Evolutionary conservation across 257 asterid species (phyloP).

Genomic region (Primulina eburnea): DNA sequence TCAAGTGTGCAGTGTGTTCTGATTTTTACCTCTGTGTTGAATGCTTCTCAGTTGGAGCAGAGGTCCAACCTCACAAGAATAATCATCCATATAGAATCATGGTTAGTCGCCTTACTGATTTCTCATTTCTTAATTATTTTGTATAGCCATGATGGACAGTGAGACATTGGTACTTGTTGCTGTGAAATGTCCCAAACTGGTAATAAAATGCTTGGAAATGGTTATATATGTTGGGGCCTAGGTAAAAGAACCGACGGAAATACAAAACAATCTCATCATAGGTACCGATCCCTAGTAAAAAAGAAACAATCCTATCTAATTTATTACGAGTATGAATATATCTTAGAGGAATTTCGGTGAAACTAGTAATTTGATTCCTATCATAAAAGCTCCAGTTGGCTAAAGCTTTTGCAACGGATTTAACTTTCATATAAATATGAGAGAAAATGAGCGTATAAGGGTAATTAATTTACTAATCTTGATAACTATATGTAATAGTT

Average conservation of each 20-base stretch:
- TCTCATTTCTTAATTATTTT: neutral
- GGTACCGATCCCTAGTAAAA: too few relatives aligned
- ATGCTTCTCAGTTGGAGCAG: constrained; percentile 58
- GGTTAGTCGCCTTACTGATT: constrained; percentile 30
- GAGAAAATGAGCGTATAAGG: neutral
- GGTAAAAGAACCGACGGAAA: too few relatives aligned
- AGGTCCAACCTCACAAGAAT: constrained; percentile 54
- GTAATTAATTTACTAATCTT: neutral
- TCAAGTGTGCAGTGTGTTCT: constrained; percentile 50
- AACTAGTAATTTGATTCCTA: neutral
- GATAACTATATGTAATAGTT: neutral
- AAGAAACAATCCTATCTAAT: too few relatives aligned
- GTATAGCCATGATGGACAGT: neutral
- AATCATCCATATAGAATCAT: constrained; percentile 51
- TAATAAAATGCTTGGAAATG: too few relatives aligned
- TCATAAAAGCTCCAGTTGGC: neutral
- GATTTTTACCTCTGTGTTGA: constrained; percentile 56
- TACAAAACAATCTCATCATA: too few relatives aligned
- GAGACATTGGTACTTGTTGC: neutral
- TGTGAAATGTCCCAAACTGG: neutral
- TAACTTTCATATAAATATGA: neutral
- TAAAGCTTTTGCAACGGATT: neutral
- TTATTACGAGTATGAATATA: neutral
- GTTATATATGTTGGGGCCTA: too few relatives aligned
- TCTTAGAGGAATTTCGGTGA: neutral